Base-by-base conservation (phyloP, 768 basidiomycete species). In the Xerocomellus amylosporus region DNA sequence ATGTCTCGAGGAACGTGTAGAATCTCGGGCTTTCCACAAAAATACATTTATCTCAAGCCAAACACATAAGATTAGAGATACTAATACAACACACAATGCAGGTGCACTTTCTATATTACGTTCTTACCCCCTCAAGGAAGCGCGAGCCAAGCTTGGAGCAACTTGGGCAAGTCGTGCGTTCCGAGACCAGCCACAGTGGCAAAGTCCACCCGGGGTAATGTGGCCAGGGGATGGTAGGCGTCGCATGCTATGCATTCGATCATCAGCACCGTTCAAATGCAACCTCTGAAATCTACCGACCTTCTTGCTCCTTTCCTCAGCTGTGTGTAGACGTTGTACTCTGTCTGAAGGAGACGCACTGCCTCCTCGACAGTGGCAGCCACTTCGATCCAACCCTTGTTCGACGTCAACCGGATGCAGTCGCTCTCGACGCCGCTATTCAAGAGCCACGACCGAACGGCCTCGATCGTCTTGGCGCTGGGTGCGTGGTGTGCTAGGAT, bases 271-370 rank as follows among this genome's bases (percentile, higher is more conserved):
- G 8, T 4, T 10, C 17, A 2, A 20, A 49, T 20, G 8, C 7
- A 20, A 36, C 8, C 12, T 38, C 37, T 22, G 28, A n/a, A 49
- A 41, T 43, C 31, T 8, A 66, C 74, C 17, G 6, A 68, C 70
- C 67, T 24, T 66, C 47, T 20, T 68, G 70, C 17, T 69, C 60
- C 56, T 60, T 58, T 52, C 70, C 67, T 3, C 64, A 50, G 22
- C 12, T 44, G 49, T 75, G 69, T 55, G 54, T 69, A 74, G 31
- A 73, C 46, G 42, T 65, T 62, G 58, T 74, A 74, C 51, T 71
- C 56, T 12, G 74, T 69, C 48, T 64, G 63, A 22, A 73, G 58
- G 26, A 72, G 71, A 17, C 59, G 46, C 51, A 73, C 72, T 20
- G 69, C 72, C 55, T 73, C 72, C 24, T 58, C 63, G 26, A 68